phyloP scores from a whole-genome alignment of 306 rosid species.

The Arachis stenosperma region DNA sequence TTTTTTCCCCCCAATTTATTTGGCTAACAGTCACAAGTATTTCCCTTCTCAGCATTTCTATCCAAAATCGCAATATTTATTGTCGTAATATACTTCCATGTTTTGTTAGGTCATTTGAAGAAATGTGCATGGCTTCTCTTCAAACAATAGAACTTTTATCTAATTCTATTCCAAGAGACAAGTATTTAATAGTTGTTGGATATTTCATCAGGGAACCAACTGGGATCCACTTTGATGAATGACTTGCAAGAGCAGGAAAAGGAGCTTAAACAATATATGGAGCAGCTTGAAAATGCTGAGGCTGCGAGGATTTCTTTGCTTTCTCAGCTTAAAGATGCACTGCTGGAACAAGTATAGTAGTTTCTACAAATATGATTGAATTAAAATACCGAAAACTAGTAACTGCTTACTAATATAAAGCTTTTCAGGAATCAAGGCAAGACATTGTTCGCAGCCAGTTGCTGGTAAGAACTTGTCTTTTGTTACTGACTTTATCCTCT shows the following conservation, averaged over 20 bases:
- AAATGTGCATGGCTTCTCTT: conserved; percentile 12
- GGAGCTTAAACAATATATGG: conserved; percentile 59
- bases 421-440: conserved; percentile 82
- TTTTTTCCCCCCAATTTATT: too few species aligned
- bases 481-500: conserved; percentile 12
- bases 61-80: conserved; percentile 12
- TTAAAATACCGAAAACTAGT: conserved; percentile 13
- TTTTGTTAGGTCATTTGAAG: conserved; percentile 21
- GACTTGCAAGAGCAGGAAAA: conserved; percentile 75
- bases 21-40: too few species aligned
- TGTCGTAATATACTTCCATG: conserved; percentile 12
- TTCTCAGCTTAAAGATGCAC: conserved; percentile 75
- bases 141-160: conserved; percentile 23
- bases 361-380: conserved; percentile 30
- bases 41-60: conserved; percentile 8
- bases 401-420: conserved; percentile 37
- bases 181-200: conserved; percentile 35
- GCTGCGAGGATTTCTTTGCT: conserved; percentile 71
- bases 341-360: conserved; percentile 73
- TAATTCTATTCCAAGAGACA: conserved; percentile 24
- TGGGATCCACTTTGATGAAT: conserved; percentile 59
- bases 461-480: conserved; percentile 62
- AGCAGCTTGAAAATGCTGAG: conserved; percentile 62
- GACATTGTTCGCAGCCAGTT: conserved; percentile 64
- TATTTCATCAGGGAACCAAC: conserved; percentile 62